Conservation (phyloP, 2,329 filamentous ascomycete species). For the Trichoderma arundinaceum region DNA sequence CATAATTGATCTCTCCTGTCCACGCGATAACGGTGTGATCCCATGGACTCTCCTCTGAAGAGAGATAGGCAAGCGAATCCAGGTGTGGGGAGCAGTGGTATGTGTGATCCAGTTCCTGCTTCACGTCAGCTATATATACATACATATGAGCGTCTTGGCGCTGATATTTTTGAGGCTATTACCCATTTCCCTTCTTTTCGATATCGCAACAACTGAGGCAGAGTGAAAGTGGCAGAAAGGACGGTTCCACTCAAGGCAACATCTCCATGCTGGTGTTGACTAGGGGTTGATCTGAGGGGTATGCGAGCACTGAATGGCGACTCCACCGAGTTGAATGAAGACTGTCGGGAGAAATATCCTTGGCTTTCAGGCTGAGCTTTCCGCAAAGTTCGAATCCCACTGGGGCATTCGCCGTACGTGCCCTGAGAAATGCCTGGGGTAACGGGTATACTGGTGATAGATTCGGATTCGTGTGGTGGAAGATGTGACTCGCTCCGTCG, state of each 20-base stretch:
- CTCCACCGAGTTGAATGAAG: neutral
- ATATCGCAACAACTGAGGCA: constrained; percentile 63
- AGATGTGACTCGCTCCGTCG: constrained; percentile 2
- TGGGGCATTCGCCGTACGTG: neutral
- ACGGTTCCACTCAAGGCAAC: constrained; percentile 57
- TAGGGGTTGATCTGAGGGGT: too few relatives aligned
- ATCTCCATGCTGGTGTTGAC: neutral
- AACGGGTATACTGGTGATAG: constrained; percentile 26
- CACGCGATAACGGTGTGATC: constrained; percentile 90
- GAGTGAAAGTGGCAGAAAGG: constrained; percentile 67
- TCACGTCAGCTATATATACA: too few relatives aligned
- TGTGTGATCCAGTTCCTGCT: constrained; percentile 52
- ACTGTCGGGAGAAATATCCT: neutral
- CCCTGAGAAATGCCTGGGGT: constrained; percentile 28
- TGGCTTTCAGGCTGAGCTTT: neutral
- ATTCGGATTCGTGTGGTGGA: constrained; percentile 10
- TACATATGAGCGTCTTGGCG: too few relatives aligned
- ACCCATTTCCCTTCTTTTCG: constrained; percentile 65
- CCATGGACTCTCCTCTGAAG: constrained; percentile 76
- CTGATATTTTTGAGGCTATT: constrained; percentile 39
- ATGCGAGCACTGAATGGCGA: neutral
- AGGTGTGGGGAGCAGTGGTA: constrained; percentile 88
- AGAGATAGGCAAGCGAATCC: constrained; percentile 85
- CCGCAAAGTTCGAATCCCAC: neutral
- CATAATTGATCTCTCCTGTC: constrained; percentile 79